Base-by-base conservation (phyloP, 768 basidiomycete genomes). In the Serpula lacrymans region DNA sequence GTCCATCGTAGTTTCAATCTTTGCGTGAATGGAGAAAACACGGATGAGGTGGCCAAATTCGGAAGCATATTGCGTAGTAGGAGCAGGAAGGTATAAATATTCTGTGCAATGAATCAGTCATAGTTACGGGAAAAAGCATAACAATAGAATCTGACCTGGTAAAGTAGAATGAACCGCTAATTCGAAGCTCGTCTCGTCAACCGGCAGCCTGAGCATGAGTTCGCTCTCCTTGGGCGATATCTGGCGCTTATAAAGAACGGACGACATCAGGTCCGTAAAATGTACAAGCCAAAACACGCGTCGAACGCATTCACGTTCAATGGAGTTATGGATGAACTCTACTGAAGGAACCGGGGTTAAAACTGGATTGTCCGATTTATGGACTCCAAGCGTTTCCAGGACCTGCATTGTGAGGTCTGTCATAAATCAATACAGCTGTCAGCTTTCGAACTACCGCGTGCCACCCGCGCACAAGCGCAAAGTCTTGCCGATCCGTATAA, bases 251-350 rank as follows among this genome's bases (percentile, higher is more conserved):
- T 61, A 64, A 17, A 63, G 34, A 37, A 68, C 62, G 51, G 67
- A 64, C 30, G 62, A 60, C 18, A 74, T 64, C 49, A 66, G 60
- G 53, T 83, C 78, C 53, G 84, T 69, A 45, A 79, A 63, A 54
- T 80, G 77, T 43, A 86, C 77, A 40, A 86, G 68, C 87, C 88
- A 90, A 61, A 89, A 88, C 43, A 84, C 78, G 41, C 88, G 78
- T 33, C 88, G 81, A n/a, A 80, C 69, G 46, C 83, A 84, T 65
- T 91, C 87, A 45, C 79, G 82, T 52, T 87, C 81, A 48, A 85
- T 77, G 34, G 74, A 74, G 39, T 68, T 68, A 46, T 80, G 72
- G 17, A 79, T 78, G 49, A 77, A 77, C 38, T 77, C 75, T 38
- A 76, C 67, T 43, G 78, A 70, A 37, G 79, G 78, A 30, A 75